Evolutionary conservation across 176 grass and related monocot species (phyloP), one percentile per base, ranked within the genome.

Genomic region (Phyllostachys edulis): DNA sequence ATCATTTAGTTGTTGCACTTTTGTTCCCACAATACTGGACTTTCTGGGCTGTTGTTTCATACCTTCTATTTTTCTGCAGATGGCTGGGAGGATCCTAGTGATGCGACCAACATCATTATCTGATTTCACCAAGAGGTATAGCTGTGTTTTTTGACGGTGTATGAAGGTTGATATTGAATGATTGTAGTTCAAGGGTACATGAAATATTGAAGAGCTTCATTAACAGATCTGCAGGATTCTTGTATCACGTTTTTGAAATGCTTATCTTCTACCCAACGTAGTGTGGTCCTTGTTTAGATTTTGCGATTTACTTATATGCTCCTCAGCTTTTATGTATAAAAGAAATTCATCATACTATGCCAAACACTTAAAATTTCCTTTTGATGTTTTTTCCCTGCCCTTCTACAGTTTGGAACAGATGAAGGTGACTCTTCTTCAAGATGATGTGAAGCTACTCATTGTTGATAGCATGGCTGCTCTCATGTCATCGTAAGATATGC

Each of bases 381-480:
- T n/a, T 21, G 63, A 34, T 29, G 3, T 79, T 41, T 41, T 41
- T 69, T 47, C 24, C 6, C 59, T 12, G 11, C 15, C 9, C 66
- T 82, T 78, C 29, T 75, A 67, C 80, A 98, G 96, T 83, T 89
- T 98, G 91, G 89, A 96, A 84, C 93, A 98, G 80, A 92, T 98
- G 88, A 91, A 94, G 73, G 65, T 98, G 86, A 89, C 89, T 79
- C 83, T 94, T 46, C 87, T 98, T 49, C 93, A 96, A 59, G 76
- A 94, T 81, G 93, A 95, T 82, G 93, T 98, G 87, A 98, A 98
- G 85, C 85, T 98, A 85, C 85, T 98, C 64, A 87, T 98, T 87
- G 91, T 98, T 78, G 91, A 98, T 89, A 98, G 96, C 85, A 89
- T 98, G 80, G 93, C 96, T 90, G 86, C 91, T 88, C 88, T 98